Evolutionary conservation across 1,139 yeast species (phyloP).

Genomic region (Yamadazyma oceani): DNA sequence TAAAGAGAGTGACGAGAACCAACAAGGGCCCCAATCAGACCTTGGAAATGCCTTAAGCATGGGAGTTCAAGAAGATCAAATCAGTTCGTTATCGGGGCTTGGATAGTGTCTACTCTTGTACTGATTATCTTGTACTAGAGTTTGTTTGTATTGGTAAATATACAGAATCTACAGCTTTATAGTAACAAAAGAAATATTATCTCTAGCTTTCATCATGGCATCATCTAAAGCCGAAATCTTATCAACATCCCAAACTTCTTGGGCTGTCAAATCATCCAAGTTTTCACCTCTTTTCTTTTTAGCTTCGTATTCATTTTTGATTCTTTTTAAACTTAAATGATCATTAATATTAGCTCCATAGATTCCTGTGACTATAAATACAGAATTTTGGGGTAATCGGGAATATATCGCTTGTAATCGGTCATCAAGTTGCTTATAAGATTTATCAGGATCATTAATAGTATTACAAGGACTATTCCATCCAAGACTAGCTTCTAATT

Average conservation of each 20-base stretch:
- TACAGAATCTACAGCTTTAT: conserved; percentile 27
- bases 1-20: too few species aligned
- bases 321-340: neutral
- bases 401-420: conserved; percentile 52
- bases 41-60: conserved; percentile 22
- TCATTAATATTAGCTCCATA: conserved; percentile 50
- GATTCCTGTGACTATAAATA: conserved; percentile 62
- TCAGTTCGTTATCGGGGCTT: conserved; percentile 18
- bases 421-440: conserved; percentile 35
- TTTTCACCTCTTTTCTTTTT: conserved; percentile 37
- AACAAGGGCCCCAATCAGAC: conserved; percentile 9
- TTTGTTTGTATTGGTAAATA: too few species aligned
- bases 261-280: conserved; percentile 42
- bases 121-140: neutral
- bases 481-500: conserved; percentile 48
- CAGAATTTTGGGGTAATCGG: conserved; percentile 55
- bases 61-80: conserved; percentile 23
- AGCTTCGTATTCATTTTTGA: conserved; percentile 30
- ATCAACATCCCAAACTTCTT: conserved; percentile 51
- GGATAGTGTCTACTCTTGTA: conserved; percentile 2
- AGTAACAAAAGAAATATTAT: conserved; percentile 54
- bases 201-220: conserved; percentile 51
- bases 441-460: conserved; percentile 19
- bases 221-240: conserved; percentile 41
- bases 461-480: conserved; percentile 22